Conservation (phyloP, 306 rosid species). For the Aeschynomene evenia region DNA sequence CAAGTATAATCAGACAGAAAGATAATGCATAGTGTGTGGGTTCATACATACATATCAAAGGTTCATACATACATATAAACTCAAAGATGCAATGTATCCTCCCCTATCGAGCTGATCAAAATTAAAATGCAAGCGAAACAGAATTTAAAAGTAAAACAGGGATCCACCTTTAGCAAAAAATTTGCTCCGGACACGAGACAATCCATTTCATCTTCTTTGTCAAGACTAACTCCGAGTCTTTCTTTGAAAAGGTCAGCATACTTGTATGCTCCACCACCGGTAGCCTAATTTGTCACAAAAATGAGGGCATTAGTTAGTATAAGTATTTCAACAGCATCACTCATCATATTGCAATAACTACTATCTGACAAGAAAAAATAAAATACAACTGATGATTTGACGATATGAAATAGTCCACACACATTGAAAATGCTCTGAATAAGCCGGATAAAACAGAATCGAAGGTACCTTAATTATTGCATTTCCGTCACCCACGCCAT, state of each 20-base stretch:
- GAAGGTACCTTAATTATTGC: slow-evolving; percentile 77
- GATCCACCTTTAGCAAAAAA: slow-evolving; percentile 90
- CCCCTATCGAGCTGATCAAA: slow-evolving; percentile 1
- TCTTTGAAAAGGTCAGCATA: slow-evolving; percentile 94
- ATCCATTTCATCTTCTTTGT: slow-evolving; percentile 97
- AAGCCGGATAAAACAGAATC: slow-evolving; percentile 12
- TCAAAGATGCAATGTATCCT: neutral
- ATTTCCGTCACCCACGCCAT: slow-evolving; percentile 49
- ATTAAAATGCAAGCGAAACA: slow-evolving; percentile 24
- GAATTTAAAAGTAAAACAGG: slow-evolving; percentile 18
- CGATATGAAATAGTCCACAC: slow-evolving; percentile 11
- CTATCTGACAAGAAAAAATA: slow-evolving; percentile 4
- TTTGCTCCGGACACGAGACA: slow-evolving; percentile 99
- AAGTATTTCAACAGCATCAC: slow-evolving; percentile 23
- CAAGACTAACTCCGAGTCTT: slow-evolving; percentile 94
- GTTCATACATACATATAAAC: neutral
- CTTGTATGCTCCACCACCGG: slow-evolving; percentile 99
- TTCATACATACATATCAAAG: neutral
- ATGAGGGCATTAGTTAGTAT: slow-evolving; percentile 30
- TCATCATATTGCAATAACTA: slow-evolving; percentile 6
- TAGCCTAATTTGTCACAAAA: slow-evolving; percentile 75
- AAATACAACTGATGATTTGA: neutral
- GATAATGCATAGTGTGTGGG: neutral
- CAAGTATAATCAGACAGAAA: slow-evolving; percentile 9
- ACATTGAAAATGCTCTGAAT: neutral